Conservation (phyloP, 306 rosid species). For the Inga laurina region DNA sequence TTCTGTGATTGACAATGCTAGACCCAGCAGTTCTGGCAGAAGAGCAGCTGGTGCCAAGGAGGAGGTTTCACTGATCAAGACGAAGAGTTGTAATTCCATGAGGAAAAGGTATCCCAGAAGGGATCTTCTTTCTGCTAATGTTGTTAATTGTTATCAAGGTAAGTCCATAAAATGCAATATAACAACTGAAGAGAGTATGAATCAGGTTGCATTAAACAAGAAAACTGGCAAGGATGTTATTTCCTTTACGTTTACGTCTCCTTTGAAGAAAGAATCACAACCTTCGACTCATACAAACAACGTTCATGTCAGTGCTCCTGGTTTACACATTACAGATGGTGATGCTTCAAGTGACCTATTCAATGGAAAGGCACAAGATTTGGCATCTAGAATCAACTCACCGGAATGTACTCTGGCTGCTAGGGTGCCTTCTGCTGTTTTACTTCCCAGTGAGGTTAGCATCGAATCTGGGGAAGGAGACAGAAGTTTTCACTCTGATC, state of each 20-base stretch:
- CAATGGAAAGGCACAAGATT: conserved; percentile 81
- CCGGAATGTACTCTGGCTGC: conserved; percentile 44
- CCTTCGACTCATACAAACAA: conserved; percentile 39
- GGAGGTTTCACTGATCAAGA: not conserved
- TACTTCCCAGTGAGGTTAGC: conserved; percentile 38
- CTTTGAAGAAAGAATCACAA: conserved; percentile 62
- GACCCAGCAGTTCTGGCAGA: conserved; percentile 40
- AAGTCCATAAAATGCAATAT: conserved; percentile 61
- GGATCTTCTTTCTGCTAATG: conserved; percentile 38
- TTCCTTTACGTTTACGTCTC: conserved; percentile 89
- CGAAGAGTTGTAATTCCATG: conserved; percentile 23
- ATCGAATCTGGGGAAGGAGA: conserved; percentile 7
- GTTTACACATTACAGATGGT: conserved; percentile 49
- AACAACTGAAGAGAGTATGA: conserved; percentile 47
- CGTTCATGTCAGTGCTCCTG: conserved; percentile 45
- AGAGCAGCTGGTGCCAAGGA: conserved; percentile 41
- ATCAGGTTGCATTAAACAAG: conserved; percentile 46
- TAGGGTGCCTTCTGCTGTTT: conserved; percentile 52
- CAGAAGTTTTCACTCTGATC: conserved; percentile 32
- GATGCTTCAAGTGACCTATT: conserved; percentile 70
- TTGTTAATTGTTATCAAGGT: conserved; percentile 35
- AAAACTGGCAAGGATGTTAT: conserved; percentile 67
- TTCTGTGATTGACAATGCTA: not conserved
- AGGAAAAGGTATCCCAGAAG: conserved; percentile 44
- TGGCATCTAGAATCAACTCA: conserved; percentile 59